Evolutionary conservation across 139 green algal species (phyloP), one percentile per base, ranked within the genome.

Genomic region (Spirogloea muscicola): DNA sequence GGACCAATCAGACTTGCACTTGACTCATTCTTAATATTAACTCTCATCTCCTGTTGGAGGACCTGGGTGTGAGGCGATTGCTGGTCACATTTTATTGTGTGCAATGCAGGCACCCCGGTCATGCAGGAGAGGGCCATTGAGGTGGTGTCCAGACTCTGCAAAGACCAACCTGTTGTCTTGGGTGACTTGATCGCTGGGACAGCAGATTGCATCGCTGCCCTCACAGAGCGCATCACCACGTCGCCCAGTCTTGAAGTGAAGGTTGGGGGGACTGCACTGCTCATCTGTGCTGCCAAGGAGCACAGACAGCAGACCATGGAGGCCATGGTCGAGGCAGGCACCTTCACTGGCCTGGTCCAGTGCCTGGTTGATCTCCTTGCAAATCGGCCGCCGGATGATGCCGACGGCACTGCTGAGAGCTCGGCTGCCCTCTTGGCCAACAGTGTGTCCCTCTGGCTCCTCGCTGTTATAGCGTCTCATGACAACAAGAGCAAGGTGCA

Each of bases 271-370:
- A 76, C 67, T 16, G 67, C 67, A 29, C 42, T 76, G 67, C 67
- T 76, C 25, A 76, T 76, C 41, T 76, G 67, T 34, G 67, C 67
- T 13, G 67, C 67, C n/a, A 76, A 76, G 67, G 67, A 76, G 67
- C 46, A 76, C 67, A 31, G 67, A 16, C 49, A 68, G 67, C 36
- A 29, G 29, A 76, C 67, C 7, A 76, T 76, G 67, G 67, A 68
- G 67, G 55, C 51, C 9, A 43, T 76, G 46, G 46, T 49, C 40
- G 27, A 61, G 27, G 67, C 67, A 13, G 67, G 67, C 9, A 76
- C 49, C 21, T 68, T 76, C 27, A 9, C 44, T n/a, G 2, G 34
- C 13, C 49, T 76, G n/a, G 46, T 76, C 36, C 67, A 36, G 27
- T 76, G 67, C 67, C 49, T 76, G 38, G 67, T 76, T 3, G 67